Percentiles rank a stretch among this genome's conserved stretches.
Evolutionary conservation across 495 filamentous ascomycete genomes (phyloP).

Genomic region (Hypoxylon fragiforme): DNA sequence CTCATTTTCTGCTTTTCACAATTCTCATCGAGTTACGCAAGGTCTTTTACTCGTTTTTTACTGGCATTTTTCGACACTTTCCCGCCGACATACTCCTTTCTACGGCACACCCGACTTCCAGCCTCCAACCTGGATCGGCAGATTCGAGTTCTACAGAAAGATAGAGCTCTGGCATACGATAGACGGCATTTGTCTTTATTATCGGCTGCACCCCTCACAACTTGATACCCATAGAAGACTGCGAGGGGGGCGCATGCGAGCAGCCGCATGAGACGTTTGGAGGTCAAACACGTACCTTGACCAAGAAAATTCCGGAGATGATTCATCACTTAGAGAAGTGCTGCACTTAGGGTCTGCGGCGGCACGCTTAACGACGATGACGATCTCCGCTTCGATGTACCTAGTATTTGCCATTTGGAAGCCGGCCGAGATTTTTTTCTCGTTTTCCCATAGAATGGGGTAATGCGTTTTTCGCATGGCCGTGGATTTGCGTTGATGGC

Average conservation of each 20-base stretch:
- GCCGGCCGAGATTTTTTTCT: conserved; percentile 39
- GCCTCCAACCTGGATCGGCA: conserved; percentile 38
- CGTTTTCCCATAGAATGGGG: conserved; percentile 41
- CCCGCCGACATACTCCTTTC: conserved; percentile 44
- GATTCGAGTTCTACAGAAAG: conserved; percentile 43
- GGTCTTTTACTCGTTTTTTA: conserved; percentile 39
- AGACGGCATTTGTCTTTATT: conserved; percentile 76
- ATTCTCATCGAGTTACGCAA: conserved; percentile 21
- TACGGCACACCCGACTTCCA: conserved; percentile 44
- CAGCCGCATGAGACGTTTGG: conserved; percentile 48
- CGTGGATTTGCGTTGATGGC: conserved; percentile 41
- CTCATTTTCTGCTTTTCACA: conserved; percentile 33
- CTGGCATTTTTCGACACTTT: conserved; percentile 38
- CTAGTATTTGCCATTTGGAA: conserved; percentile 40
- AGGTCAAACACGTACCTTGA: conserved; percentile 48
- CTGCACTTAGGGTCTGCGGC: conserved; percentile 37
- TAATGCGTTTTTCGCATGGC: conserved; percentile 38
- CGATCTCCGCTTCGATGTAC: conserved; percentile 42
- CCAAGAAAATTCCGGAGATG: conserved; percentile 40
- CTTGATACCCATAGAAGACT: conserved; percentile 53
- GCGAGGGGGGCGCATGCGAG: conserved; percentile 43
- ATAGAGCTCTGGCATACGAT: conserved; percentile 62
- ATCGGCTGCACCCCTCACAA: conserved; percentile 59
- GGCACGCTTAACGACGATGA: conserved; percentile 38
- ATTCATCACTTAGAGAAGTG: conserved; percentile 41